A percentile compares a stretch with the other conserved stretches of the same genome.
These are phyloP conservation scores for Areca catechu DNA, from an alignment of 176 grass and related monocot genomes.

Conservation along the genomic window DNA sequence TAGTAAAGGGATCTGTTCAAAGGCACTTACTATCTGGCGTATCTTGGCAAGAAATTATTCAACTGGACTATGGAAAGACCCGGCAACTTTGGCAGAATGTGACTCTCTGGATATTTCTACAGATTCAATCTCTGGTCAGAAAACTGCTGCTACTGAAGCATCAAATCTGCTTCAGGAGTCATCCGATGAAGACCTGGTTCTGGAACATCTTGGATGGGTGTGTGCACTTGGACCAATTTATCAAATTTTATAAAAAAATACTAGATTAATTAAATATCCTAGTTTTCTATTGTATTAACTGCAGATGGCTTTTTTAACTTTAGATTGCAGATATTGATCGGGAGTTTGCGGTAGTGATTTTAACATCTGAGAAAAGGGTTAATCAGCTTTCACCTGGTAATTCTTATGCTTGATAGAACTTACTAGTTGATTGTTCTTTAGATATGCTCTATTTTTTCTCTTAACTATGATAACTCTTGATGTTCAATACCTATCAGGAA, in stretches of 20 bases:
- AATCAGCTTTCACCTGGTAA: constrained; percentile 81
- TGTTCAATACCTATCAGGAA: no score
- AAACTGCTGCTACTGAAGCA: constrained; percentile 73
- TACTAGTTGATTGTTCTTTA: not conserved
- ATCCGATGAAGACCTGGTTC: constrained; percentile 78
- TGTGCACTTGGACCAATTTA: constrained; percentile 4
- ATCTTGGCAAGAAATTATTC: constrained; percentile 78
- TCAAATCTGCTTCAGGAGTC: constrained; percentile 71
- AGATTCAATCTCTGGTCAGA: constrained; percentile 33
- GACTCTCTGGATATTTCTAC: constrained; percentile 20
- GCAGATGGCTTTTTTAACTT: not conserved
- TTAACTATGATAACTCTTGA: no score
- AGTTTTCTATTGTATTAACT: no score
- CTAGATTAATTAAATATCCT: no score
- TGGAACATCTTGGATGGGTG: constrained; percentile 98
- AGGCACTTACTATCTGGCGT: constrained; percentile 76
- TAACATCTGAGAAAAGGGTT: constrained; percentile 78
- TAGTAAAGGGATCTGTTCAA: constrained; percentile 80
- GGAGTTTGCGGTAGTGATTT: constrained; percentile 61
- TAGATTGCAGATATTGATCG: constrained; percentile 81
- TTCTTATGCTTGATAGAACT: constrained; percentile 4
- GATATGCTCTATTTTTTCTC: no score
- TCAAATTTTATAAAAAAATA: no score
- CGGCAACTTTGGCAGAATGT: constrained; percentile 24
- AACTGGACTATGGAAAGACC: constrained; percentile 59